Base-by-base conservation (phyloP, 352 stramenopile genomes). In the Blastocystis sp. region DNA sequence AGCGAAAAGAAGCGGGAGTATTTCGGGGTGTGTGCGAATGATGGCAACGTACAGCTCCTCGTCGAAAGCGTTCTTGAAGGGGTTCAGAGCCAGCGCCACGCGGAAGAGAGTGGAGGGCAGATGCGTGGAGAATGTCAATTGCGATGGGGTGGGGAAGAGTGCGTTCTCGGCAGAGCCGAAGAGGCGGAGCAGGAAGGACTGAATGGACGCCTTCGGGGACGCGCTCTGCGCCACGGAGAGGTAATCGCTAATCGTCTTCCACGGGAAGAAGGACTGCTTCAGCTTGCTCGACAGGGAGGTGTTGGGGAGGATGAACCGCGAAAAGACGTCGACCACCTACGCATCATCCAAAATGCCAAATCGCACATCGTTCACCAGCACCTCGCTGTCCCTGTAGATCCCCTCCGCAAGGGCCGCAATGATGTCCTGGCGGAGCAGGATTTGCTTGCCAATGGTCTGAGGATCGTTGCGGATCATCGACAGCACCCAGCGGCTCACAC, bases 391-490 rank as follows among this genome's bases (percentile, higher is more conserved):
- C 23, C 34, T 19, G 28, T 67, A 40, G 56, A 84, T 43, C n/a
- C 60, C 38, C 14, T 62, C 52, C 11, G 41, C 45, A 28, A 84
- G 34, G 14, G 74, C 48, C n/a, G 48, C 43, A 21, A 84, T 67
- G 56, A 84, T 59, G 43, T 84, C 74, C 34, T 34, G 60, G n/a
- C 74, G 74, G 10, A 84, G 53, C 2, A 84, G 60, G 41, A 84
- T 1, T 28, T 84, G 74, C 74, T 84, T 84, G 11, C 74, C 74
- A 28, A 28, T 53, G 10, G 34, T 28, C n/a, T 84, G 48, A 45
- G 59, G 78, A 56, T 88, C 78, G 70, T 88, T 65, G 40, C 61
- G 78, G 45, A 88, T 79, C 9, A 88, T 66, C n/a, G 64, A n/a
- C n/a, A 14, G 2, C 21, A 88, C 76, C 64, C 64, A 88, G 2